Base-by-base conservation (phyloP, 1,139 yeast genomes). In the Geotrichum carabidarum region DNA sequence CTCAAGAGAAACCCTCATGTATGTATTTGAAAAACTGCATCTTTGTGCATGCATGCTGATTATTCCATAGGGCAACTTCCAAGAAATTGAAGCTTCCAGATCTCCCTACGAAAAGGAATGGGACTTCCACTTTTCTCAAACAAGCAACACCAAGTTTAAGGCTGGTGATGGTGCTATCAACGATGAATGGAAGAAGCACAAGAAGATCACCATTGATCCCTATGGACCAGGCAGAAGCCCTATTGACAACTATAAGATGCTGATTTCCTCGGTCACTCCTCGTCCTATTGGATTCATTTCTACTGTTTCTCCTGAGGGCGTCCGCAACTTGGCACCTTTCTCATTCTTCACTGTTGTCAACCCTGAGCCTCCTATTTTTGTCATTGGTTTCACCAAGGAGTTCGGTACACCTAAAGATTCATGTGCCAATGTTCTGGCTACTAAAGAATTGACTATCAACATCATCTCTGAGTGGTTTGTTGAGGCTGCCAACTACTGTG, bases 381-480 rank as follows among this genome's bases (percentile, higher is more conserved):
- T 74, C 4, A 57, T 82, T 48, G 82, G 84, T 0, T 68, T 80
- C 58, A 68, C 79, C 14, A 72, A 74, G 27, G 73, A 74, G 12
- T 62, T 62, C 8, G 78, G 72, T 1, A 58, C 53, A 6, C 65
- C 69, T 17, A 82, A 82, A 64, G 85, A 82, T 64, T 74, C 85
- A 7, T 69, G 73, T 50, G 62, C 62, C 11, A 82, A 81, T 60
- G 64, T 81, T 32, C 63, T 78, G 40, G 81, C 76, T 27, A 80
- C 82, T 3, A 71, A 69, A 4, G 86, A 82, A 61, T 72, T 77
- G 53, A 79, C 84, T n/a, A 75, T 82, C 62, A 82, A 78, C 64
- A 75, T 82, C 53, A 75, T 82, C 40, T 75, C 82, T 48, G 87
- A 82, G 65, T 82, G 84, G 84, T 79, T 81, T 62, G 69, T 78